Conservation (phyloP, 1,139 yeast species). For the Candida tunisiensis region DNA sequence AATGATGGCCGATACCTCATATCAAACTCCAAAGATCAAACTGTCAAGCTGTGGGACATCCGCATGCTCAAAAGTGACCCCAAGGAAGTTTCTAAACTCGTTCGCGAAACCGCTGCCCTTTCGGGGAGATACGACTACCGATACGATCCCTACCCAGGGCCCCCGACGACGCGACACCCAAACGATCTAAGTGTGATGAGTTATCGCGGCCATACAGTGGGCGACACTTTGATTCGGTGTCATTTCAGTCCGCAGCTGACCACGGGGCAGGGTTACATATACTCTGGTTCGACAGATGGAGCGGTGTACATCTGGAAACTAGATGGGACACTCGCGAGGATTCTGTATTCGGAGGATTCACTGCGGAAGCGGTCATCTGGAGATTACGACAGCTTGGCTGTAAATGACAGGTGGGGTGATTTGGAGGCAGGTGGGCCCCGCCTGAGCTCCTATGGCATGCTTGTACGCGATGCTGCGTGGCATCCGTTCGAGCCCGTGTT, state of each 20-base stretch:
- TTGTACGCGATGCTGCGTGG: constrained; percentile 7
- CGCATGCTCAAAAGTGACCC: constrained; percentile 7
- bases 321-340: constrained; percentile 12
- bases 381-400: too few relatives aligned
- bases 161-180: constrained; percentile 10
- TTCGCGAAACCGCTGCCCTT: neutral
- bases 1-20: constrained; percentile 14
- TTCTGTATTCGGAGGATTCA: constrained; percentile 4
- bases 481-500: constrained; percentile 8
- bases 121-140: constrained; percentile 14
- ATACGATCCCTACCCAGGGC: constrained; percentile 10
- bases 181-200: constrained; percentile 16
- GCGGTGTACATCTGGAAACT: constrained; percentile 16
- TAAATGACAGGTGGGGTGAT: too few relatives aligned
- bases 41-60: constrained; percentile 18
- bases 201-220: constrained; percentile 16
- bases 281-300: constrained; percentile 18
- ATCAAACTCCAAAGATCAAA: constrained; percentile 17
- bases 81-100: constrained; percentile 2
- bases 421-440: neutral
- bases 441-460: constrained; percentile 1
- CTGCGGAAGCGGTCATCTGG: constrained; percentile 1
- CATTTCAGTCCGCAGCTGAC: constrained; percentile 15
- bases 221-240: constrained; percentile 16
- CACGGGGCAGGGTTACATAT: constrained; percentile 15